Conservation (phyloP, 352 stramenopile species). For the Globisporangium heterothallicum region DNA sequence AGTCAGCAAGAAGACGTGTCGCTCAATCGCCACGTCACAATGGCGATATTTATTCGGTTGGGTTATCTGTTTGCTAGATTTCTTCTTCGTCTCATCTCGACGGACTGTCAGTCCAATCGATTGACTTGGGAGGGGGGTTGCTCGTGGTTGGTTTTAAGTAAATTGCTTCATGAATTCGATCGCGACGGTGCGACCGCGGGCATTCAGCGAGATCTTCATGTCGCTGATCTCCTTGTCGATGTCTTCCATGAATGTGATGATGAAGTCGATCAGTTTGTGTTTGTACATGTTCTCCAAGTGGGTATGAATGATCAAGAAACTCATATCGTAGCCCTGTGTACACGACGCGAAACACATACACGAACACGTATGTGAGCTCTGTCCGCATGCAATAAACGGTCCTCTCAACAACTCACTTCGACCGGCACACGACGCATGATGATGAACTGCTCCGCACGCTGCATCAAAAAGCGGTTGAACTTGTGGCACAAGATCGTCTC, state of each 20-base stretch:
- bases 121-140: not conserved
- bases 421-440: constrained; percentile 91
- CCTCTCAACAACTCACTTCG: constrained; percentile 27
- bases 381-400: not conserved
- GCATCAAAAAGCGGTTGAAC: constrained; percentile 96
- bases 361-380: too few relatives aligned
- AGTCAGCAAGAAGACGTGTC: too few relatives aligned
- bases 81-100: too few relatives aligned
- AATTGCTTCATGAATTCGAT: constrained; percentile 95
- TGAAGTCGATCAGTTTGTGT: constrained; percentile 96
- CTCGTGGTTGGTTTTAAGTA: constrained; percentile 39
- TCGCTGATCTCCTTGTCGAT: constrained; percentile 97
- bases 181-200: constrained; percentile 89
- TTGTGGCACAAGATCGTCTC: constrained; percentile 93
- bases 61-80: too few relatives aligned
- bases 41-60: too few relatives aligned
- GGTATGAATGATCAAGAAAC: constrained; percentile 92
- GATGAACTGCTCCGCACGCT: constrained; percentile 93
- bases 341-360: not conserved
- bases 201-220: constrained; percentile 97
- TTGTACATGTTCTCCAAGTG: constrained; percentile 95
- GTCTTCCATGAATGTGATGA: constrained; percentile 98
- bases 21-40: too few relatives aligned
- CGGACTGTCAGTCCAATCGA: too few relatives aligned
- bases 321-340: constrained; percentile 91